phyloP scores from a whole-genome alignment of 2,329 filamentous ascomycete genomes.

The Monosporascus sp. region DNA sequence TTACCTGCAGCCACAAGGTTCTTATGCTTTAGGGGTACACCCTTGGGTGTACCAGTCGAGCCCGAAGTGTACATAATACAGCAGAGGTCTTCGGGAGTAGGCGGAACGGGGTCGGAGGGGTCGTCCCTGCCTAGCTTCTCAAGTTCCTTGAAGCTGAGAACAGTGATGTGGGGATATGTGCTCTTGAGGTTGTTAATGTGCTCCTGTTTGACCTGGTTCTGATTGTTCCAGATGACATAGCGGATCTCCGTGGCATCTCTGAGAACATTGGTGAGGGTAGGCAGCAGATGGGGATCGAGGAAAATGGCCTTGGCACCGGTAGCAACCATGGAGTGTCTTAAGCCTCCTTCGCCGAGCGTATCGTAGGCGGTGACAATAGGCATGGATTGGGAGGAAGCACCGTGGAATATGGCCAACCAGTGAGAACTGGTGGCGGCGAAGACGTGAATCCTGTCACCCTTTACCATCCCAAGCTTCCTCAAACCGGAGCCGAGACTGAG shows the following conservation, averaged over 20 bases:
- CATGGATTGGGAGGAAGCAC: slow-evolving; percentile 67
- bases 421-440: slow-evolving; percentile 67
- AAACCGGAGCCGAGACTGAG: slow-evolving; percentile 66
- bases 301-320: slow-evolving; percentile 69
- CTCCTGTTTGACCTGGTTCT: slow-evolving; percentile 46
- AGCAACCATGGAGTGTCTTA: slow-evolving; percentile 66
- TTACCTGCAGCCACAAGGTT: slow-evolving; percentile 70
- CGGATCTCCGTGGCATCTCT: slow-evolving; percentile 46
- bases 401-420: slow-evolving; percentile 49
- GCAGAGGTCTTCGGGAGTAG: slow-evolving; percentile 68
- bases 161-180: slow-evolving; percentile 41
- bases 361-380: slow-evolving; percentile 76
- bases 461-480: slow-evolving; percentile 65
- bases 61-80: slow-evolving; percentile 73
- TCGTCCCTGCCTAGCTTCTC: slow-evolving; percentile 55
- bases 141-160: slow-evolving; percentile 49
- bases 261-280: slow-evolving; percentile 50
- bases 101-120: slow-evolving; percentile 63
- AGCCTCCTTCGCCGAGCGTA: slow-evolving; percentile 67
- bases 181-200: slow-evolving; percentile 45
- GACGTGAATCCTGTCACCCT: slow-evolving; percentile 69
- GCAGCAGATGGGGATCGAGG: slow-evolving; percentile 67
- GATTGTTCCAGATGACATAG: slow-evolving; percentile 51
- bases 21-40: slow-evolving; percentile 69
- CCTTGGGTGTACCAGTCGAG: slow-evolving; percentile 78